phyloP scores from a whole-genome alignment of 2,329 filamentous ascomycete genomes.

The Cladophialophora yegresii region DNA sequence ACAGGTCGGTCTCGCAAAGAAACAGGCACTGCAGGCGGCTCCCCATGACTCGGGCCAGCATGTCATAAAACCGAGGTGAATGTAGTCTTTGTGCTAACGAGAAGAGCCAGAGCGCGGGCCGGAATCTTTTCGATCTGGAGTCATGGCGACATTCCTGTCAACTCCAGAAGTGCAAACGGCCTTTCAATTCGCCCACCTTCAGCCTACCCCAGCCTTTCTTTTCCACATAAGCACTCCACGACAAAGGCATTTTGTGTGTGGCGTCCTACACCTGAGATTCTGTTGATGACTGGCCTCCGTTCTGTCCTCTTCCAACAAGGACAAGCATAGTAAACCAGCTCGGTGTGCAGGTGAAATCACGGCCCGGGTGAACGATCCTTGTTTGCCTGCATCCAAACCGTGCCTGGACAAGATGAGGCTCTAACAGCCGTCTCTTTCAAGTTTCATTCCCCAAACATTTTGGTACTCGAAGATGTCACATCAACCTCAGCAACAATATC shows the following conservation, averaged over 20 bases:
- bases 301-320: not conserved
- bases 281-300: not conserved
- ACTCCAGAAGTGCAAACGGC: not conserved
- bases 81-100: not conserved
- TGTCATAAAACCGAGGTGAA: not conserved
- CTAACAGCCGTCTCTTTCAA: not conserved
- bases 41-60: not conserved
- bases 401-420: conserved; percentile 4
- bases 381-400: not conserved
- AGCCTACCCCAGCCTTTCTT: not conserved
- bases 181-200: not conserved
- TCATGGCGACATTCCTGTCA: conserved; percentile 12
- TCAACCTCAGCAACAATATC: conserved; percentile 15
- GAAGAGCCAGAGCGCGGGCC: not conserved
- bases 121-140: conserved; percentile 3
- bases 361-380: not conserved
- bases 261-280: not conserved
- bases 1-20: not conserved
- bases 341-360: not conserved
- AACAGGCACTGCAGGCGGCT: not conserved
- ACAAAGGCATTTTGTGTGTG: not conserved
- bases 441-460: not conserved
- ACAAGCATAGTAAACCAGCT: not conserved
- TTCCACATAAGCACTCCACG: not conserved
- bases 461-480: conserved; percentile 18